phyloP scores from a whole-genome alignment of 176 grass and related monocot genomes.

The Rhynchospora breviuscula region DNA sequence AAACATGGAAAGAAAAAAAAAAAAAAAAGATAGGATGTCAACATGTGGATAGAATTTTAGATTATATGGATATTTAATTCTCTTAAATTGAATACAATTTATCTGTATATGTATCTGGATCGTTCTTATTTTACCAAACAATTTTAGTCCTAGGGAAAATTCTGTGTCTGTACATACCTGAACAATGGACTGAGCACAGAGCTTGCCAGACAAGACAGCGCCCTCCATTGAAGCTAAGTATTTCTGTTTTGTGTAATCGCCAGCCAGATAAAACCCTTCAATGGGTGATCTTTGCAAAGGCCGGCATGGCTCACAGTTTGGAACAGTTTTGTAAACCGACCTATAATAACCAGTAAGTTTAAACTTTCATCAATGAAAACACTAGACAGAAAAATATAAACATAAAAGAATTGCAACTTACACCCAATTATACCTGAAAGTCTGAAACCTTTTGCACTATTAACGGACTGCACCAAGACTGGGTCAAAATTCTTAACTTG shows the following conservation, averaged over 20 bases:
- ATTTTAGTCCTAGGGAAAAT: not conserved
- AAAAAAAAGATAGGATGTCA: no score
- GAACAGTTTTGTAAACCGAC: conserved; percentile 91
- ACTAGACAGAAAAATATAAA: conserved; percentile 1
- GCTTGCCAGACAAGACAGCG: conserved; percentile 78
- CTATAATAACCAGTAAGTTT: conserved; percentile 35
- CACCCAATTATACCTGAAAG: not conserved
- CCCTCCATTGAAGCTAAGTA: conserved; percentile 98
- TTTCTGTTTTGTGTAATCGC: conserved; percentile 98
- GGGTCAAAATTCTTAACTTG: not conserved
- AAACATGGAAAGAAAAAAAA: not conserved
- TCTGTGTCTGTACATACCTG: conserved; percentile 35
- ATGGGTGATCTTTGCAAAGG: conserved; percentile 83
- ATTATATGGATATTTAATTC: not conserved
- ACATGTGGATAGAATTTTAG: not conserved
- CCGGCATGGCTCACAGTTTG: conserved; percentile 78
- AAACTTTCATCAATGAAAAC: not conserved
- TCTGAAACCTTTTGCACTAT: not conserved
- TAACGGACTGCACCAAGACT: not conserved
- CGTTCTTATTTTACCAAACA: not conserved
- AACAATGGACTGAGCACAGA: conserved; percentile 80
- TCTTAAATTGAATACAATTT: not conserved
- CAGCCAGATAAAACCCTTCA: conserved; percentile 83
- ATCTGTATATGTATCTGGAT: not conserved
- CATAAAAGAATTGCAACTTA: not conserved